Conservation (phyloP, 495 filamentous ascomycete species). For the Penicillium maclennaniae region DNA sequence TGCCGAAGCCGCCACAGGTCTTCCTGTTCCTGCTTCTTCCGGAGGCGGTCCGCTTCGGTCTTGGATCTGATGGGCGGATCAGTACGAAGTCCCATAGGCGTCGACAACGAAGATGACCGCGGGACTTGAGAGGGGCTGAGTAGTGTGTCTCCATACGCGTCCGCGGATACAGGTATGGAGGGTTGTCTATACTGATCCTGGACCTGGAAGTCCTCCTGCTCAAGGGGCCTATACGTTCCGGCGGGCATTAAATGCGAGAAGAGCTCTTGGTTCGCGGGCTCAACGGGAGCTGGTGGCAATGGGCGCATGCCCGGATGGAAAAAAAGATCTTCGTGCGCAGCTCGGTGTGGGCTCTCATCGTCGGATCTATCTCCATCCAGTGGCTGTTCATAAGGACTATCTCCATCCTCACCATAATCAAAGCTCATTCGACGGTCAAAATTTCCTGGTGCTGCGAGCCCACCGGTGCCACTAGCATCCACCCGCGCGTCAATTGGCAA, state of each 20-base stretch:
- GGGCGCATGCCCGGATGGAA: constrained; percentile 86
- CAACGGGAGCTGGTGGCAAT: constrained; percentile 73
- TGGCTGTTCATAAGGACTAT: constrained; percentile 45
- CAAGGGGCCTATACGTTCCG: constrained; percentile 50
- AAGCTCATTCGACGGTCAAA: constrained; percentile 74
- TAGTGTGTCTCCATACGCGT: constrained; percentile 44
- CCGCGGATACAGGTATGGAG: constrained; percentile 39
- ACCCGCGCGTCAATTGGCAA: constrained; percentile 54
- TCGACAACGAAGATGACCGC: constrained; percentile 79
- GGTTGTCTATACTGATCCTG: constrained; percentile 43
- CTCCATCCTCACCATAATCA: constrained; percentile 83
- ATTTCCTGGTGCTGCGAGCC: constrained; percentile 66
- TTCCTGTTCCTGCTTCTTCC: constrained; percentile 57
- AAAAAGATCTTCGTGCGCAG: constrained; percentile 83
- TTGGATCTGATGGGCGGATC: constrained; percentile 83
- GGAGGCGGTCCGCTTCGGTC: constrained; percentile 78
- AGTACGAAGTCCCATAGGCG: constrained; percentile 72
- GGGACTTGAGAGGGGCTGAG: constrained; percentile 59
- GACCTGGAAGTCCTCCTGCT: constrained; percentile 31
- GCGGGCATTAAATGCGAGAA: constrained; percentile 52
- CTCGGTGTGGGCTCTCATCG: constrained; percentile 52
- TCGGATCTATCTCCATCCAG: constrained; percentile 48
- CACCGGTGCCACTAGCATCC: constrained; percentile 83
- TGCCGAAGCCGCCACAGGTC: constrained; percentile 49
- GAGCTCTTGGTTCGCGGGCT: constrained; percentile 39